Base-by-base conservation (phyloP, 805 yeast species). In the Ascoidea rubescens region DNA sequence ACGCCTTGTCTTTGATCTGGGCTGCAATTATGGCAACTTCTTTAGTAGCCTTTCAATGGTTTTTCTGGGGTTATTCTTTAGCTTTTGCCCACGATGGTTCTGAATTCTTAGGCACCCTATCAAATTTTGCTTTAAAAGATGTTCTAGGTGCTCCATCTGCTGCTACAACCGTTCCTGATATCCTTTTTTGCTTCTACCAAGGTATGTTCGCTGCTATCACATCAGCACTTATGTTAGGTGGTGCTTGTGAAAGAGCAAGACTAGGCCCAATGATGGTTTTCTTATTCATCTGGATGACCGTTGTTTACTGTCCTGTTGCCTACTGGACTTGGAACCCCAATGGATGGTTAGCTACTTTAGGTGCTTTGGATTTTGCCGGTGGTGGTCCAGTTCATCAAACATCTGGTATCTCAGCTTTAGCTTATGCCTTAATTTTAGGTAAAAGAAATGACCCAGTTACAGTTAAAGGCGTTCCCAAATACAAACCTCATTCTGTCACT, bases 311-410 rank as follows among this genome's bases (percentile, higher is more conserved):
- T 68, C 97, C 97, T 52, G 77, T 85, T 67, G 99, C 98, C 16
- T 85, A 84, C 71, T 91, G 98, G 98, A 86, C 96, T 31, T 93
- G 99, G 99, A 91, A 91, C 67, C 78, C 83, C 31, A 77, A 77
- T 53, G 99, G 99, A 51, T 93, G 98, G 99, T 75, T 91, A 58
- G 77, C 74, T 52, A 68, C 69, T 48, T 74, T 91, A 52, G 98
- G 97, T 58, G 83, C 90, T 44, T 77, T 88, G 55, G 99, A 93
- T 72, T 93, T 87, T 64, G 99, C 99, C 28, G 99, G 99, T 64
- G 98, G 98, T 64, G 96, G 96, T 57, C 96, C 98, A 56, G 98
- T 93, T 55, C 99, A 93, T 71, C 87, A 87, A 71, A 72, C 89
- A 60, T 86, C 96, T 44, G 99, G 99, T 60, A 86, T 82, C 59